Conservation (phyloP, 1,284 basidiomycete species). For the Psilocybe mexicana region DNA sequence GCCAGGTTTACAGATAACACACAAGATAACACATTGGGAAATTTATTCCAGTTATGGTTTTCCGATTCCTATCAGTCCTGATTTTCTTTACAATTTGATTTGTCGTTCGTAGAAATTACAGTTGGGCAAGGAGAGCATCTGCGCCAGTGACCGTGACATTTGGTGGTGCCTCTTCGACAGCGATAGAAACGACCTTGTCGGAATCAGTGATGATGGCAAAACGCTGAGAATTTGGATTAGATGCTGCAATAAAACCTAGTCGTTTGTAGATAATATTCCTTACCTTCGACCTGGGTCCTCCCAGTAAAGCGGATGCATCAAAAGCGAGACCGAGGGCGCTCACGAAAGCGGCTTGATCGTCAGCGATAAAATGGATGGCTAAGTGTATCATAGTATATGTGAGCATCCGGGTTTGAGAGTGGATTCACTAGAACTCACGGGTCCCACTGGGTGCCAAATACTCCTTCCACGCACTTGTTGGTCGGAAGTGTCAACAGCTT, state of each 20-base stretch:
- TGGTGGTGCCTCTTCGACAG: conserved; percentile 59
- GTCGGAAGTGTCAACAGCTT: not conserved
- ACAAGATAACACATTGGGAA: too few species aligned
- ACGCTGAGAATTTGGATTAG: conserved; percentile 39
- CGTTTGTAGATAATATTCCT: conserved; percentile 8
- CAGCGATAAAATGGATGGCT: conserved; percentile 67
- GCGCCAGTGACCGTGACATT: conserved; percentile 61
- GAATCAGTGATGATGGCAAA: conserved; percentile 58
- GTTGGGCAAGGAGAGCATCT: conserved; percentile 53
- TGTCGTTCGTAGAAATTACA: conserved; percentile 25
- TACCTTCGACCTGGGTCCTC: conserved; percentile 65
- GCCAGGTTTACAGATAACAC: too few species aligned
- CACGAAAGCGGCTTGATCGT: conserved; percentile 63
- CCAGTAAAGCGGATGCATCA: conserved; percentile 62
- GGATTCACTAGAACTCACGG: conserved; percentile 37
- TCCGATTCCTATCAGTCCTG: too few species aligned
- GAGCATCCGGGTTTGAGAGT: not conserved
- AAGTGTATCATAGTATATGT: not conserved
- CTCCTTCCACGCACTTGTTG: conserved; percentile 68
- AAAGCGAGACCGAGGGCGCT: conserved; percentile 62
- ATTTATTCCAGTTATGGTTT: too few species aligned
- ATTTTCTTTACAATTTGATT: too few species aligned
- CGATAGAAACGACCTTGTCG: conserved; percentile 53
- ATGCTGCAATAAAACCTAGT: conserved; percentile 2
- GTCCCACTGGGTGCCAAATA: conserved; percentile 56